A percentile compares a stretch with the other conserved stretches of the same genome.
Conservation (phyloP, 2,329 filamentous ascomycete species). For the Sordariomycetes sp. region DNA sequence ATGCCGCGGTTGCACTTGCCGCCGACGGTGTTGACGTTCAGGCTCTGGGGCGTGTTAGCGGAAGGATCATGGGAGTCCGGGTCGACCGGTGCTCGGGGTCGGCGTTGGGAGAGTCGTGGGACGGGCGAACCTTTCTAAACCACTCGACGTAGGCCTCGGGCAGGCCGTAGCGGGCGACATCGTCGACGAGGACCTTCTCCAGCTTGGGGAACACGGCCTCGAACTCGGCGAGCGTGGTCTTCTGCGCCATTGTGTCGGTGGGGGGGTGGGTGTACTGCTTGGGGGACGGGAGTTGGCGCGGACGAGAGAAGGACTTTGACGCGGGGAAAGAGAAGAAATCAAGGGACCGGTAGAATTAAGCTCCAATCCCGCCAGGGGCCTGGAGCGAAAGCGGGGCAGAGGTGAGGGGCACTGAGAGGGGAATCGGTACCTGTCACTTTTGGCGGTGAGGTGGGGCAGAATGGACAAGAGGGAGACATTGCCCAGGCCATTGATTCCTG, state of each 20-base stretch:
- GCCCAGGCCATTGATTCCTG: too few relatives aligned
- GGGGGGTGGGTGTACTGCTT: neutral
- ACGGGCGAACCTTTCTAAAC: constrained; percentile 66
- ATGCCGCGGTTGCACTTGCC: constrained; percentile 99
- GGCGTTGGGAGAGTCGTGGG: neutral
- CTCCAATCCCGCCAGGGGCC: neutral
- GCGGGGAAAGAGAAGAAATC: neutral
- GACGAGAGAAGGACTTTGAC: neutral
- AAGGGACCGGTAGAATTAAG: neutral
- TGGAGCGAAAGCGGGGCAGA: neutral
- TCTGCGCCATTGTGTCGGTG: constrained; percentile 45
- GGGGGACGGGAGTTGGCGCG: neutral
- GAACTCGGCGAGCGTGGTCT: constrained; percentile 74
- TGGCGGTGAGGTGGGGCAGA: neutral
- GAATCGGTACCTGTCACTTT: too few relatives aligned
- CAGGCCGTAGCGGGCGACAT: constrained; percentile 73
- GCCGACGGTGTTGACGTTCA: constrained; percentile 72
- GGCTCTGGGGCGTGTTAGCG: constrained; percentile 41
- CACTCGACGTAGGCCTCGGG: constrained; percentile 73
- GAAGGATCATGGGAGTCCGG: constrained; percentile 4
- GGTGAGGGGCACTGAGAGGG: neutral
- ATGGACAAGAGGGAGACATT: neutral
- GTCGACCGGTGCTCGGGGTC: neutral
- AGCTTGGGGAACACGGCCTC: constrained; percentile 83
- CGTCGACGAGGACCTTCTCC: constrained; percentile 67